phyloP scores from a whole-genome alignment of 208 protist species.

The Acanthamoeba healyi region DNA sequence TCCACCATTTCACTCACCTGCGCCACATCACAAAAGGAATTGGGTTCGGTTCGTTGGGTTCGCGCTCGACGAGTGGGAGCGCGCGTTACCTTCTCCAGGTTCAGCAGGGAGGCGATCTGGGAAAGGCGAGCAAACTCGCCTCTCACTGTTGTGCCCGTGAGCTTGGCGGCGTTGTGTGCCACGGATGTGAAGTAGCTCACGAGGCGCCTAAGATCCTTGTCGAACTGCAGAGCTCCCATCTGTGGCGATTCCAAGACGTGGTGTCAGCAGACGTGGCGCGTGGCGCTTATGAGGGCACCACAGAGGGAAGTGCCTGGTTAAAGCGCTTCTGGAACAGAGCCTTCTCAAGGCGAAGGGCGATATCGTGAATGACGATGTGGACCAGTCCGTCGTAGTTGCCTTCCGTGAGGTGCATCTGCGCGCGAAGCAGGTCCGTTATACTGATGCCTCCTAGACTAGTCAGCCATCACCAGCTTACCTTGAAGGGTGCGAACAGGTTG shows the following conservation, averaged over 20 bases:
- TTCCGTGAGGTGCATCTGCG: constrained; percentile 42
- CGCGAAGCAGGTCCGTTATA: too few species aligned
- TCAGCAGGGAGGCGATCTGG: constrained; percentile 42
- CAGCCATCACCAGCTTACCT: neutral
- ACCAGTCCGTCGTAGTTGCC: constrained; percentile 64
- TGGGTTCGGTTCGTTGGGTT: neutral
- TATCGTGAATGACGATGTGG: constrained; percentile 61
- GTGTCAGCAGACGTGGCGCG: too few species aligned
- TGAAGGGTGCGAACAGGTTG: constrained; percentile 56
- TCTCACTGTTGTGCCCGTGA: neutral
- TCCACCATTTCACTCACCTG: constrained; percentile 55
- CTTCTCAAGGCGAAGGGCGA: constrained; percentile 15
- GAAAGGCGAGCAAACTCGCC: constrained; percentile 45
- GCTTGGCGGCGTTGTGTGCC: constrained; percentile 9
- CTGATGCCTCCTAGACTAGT: too few species aligned
- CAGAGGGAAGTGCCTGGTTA: neutral
- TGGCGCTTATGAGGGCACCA: neutral
- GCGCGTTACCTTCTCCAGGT: neutral
- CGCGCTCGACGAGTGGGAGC: neutral
- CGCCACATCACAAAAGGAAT: neutral
- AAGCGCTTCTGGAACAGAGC: constrained; percentile 52
- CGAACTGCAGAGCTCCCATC: constrained; percentile 61
- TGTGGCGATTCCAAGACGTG: too few species aligned
- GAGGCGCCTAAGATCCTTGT: constrained; percentile 31
- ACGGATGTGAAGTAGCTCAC: constrained; percentile 42